Conservation (phyloP, 306 rosid genomes). For the Cucurbita argyrosperma region DNA sequence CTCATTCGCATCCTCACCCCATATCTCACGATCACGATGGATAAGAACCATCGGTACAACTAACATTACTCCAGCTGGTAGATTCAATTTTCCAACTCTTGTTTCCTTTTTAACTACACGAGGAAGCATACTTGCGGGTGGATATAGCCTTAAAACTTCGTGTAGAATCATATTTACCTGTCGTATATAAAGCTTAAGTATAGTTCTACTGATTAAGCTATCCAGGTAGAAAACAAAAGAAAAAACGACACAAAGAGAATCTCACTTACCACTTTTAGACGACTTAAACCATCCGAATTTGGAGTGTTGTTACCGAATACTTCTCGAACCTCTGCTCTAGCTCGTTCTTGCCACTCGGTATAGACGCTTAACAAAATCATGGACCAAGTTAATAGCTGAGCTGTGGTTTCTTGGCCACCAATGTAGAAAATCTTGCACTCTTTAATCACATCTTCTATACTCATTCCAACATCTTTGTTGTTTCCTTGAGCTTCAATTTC, state of each 20-base stretch:
- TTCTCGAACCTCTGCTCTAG: conserved; percentile 31
- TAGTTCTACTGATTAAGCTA: no score
- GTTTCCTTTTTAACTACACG: not conserved
- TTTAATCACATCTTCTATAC: conserved; percentile 18
- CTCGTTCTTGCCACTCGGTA: conserved; percentile 37
- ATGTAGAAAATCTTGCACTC: conserved; percentile 37
- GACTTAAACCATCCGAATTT: conserved; percentile 18
- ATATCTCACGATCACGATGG: conserved; percentile 13
- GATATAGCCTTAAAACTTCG: conserved; percentile 9
- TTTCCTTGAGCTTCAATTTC: not conserved
- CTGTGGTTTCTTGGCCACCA: conserved; percentile 42
- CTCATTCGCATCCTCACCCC: conserved; percentile 27
- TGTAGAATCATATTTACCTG: conserved; percentile 13
- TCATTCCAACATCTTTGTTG: conserved; percentile 11
- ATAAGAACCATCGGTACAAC: not conserved
- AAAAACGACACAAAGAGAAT: not conserved
- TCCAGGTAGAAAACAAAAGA: not conserved
- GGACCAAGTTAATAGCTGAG: conserved; percentile 28
- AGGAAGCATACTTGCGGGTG: not conserved
- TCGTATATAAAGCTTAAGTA: no score
- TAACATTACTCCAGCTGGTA: conserved; percentile 11
- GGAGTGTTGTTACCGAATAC: conserved; percentile 23
- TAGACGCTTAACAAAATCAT: conserved; percentile 20
- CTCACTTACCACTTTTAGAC: conserved; percentile 16
- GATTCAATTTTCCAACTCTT: not conserved